These are phyloP conservation scores for Syzygium oleosum DNA, from an alignment of 345 rosid genomes.

Conservation along the genomic window DNA sequence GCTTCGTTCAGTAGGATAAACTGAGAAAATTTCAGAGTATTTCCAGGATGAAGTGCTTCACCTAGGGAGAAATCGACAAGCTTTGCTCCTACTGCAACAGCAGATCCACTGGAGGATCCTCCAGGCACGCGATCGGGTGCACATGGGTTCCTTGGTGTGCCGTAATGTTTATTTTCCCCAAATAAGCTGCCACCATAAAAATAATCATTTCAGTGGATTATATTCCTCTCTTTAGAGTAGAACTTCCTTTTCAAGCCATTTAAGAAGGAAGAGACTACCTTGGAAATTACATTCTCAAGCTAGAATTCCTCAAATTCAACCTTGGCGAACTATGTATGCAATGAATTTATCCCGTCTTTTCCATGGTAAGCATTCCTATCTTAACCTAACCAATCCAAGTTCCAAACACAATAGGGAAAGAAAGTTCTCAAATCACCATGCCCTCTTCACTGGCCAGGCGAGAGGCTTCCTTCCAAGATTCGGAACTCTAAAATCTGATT, in stretches of 20 bases:
- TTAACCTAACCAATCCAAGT: not conserved
- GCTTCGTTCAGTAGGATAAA: not conserved
- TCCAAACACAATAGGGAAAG: not conserved
- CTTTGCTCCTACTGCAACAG: conserved; percentile 9
- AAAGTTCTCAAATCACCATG: not conserved
- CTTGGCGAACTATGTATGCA: not conserved
- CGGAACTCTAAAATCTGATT: not conserved
- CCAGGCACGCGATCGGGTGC: conserved; percentile 5
- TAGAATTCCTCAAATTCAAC: not conserved
- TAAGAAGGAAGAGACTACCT: not conserved
- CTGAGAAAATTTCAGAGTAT: not conserved
- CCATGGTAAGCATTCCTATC: not conserved
- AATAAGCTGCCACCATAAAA: conserved; percentile 37
- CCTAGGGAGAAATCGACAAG: conserved; percentile 10
- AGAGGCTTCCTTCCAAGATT: not conserved
- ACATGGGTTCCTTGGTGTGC: conserved; percentile 9
- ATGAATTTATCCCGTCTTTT: not conserved
- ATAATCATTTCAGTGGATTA: not conserved
- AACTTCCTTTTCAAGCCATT: not conserved
- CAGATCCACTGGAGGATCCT: conserved; percentile 14
- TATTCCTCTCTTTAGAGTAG: not conserved
- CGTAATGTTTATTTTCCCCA: conserved; percentile 16
- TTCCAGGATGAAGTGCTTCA: not conserved
- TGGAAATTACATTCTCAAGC: not conserved
- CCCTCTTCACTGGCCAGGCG: not conserved